phyloP scores from a whole-genome alignment of 2,329 filamentous ascomycete genomes.

The Nemania diffusa region DNA sequence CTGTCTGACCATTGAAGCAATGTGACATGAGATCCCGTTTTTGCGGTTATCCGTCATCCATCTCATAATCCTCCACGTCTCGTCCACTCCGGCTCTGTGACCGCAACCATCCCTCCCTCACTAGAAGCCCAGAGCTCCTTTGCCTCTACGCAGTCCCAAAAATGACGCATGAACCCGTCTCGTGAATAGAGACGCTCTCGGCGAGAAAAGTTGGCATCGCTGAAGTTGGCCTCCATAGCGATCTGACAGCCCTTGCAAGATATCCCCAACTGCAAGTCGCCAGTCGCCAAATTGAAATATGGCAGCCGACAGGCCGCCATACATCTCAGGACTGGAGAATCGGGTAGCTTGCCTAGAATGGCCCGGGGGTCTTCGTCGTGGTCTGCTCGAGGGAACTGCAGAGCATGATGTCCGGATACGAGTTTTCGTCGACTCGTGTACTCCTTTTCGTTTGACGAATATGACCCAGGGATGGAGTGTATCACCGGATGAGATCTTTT shows the following conservation, averaged over 20 bases:
- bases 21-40: constrained; percentile 2
- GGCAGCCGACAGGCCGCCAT: background rate
- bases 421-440: constrained; percentile 2
- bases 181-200: constrained; percentile 4
- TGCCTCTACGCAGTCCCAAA: background rate
- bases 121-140: constrained; percentile 3
- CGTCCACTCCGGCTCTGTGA: constrained; percentile 5
- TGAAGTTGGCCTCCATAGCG: constrained; percentile 1
- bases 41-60: constrained; percentile 3
- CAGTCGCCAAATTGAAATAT: constrained; percentile 1
- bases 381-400: background rate
- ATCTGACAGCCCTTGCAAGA: constrained; percentile 10
- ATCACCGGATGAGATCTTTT: background rate
- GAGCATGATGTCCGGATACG: constrained; percentile 1
- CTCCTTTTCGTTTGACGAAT: background rate
- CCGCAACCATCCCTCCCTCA: constrained; percentile 2
- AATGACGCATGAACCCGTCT: constrained; percentile 1
- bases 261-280: background rate
- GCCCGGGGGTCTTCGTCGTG: background rate
- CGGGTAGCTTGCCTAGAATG: background rate
- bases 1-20: background rate
- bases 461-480: constrained; percentile 5
- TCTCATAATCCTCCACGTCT: constrained; percentile 5
- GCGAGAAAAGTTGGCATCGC: background rate
- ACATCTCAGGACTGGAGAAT: background rate